Percentiles rank a stretch among this genome's conserved stretches.
phyloP scores from a whole-genome alignment of 495 filamentous ascomycete genomes.

The Echria macrotheca region DNA sequence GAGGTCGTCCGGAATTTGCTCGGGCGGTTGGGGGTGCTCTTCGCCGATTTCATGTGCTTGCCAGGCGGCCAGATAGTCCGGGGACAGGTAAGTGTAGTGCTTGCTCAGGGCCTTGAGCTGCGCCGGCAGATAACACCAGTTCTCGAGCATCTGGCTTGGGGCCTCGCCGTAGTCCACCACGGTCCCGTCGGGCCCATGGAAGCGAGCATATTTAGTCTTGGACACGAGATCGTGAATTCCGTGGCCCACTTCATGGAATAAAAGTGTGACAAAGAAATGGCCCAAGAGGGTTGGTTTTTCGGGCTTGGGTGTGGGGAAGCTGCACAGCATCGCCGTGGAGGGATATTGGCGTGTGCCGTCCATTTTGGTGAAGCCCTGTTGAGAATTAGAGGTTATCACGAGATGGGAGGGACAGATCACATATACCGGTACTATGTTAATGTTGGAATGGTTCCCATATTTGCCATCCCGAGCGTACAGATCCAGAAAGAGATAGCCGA shows the following conservation, averaged over 20 bases:
- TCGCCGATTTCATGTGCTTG: not conserved
- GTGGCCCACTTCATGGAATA: constrained; percentile 4
- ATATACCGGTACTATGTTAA: too few species aligned
- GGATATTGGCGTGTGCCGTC: not conserved
- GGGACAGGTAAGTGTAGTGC: constrained; percentile 38
- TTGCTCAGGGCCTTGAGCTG: constrained; percentile 61
- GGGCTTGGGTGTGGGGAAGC: not conserved
- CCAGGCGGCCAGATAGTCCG: constrained; percentile 3
- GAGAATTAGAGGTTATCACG: not conserved
- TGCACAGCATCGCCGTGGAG: not conserved
- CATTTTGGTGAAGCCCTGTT: not conserved
- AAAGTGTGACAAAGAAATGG: not conserved
- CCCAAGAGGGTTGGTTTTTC: not conserved
- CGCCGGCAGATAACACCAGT: constrained; percentile 70
- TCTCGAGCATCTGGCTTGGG: constrained; percentile 69
- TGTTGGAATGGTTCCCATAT: not conserved
- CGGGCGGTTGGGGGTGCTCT: not conserved
- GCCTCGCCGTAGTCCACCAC: constrained; percentile 71
- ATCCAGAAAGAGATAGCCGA: not conserved
- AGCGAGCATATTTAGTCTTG: constrained; percentile 28
- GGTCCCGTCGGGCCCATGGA: constrained; percentile 63
- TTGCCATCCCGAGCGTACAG: not conserved
- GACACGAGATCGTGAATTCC: constrained; percentile 1
- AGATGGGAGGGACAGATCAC: not conserved
- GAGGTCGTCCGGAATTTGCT: not conserved